Percentiles rank a stretch among this genome's conserved stretches.
phyloP scores from a whole-genome alignment of 2,329 filamentous ascomycete species.

The Aspergillus melleus region DNA sequence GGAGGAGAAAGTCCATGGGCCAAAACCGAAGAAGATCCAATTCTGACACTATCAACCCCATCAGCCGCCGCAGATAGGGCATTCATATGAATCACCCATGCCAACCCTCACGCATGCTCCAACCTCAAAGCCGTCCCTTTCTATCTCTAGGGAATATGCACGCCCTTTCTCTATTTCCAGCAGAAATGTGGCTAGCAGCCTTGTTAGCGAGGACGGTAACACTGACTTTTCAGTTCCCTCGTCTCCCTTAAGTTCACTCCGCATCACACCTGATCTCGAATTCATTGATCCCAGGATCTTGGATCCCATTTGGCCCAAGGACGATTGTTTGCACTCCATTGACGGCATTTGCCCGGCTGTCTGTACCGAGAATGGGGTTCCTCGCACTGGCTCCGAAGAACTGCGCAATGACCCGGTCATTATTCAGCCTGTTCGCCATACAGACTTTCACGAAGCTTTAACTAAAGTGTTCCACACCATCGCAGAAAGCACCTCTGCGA shows the following conservation, averaged over 20 bases:
- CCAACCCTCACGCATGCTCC: neutral
- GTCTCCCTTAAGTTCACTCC: neutral
- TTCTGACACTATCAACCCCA: constrained; percentile 4
- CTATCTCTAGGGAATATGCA: neutral
- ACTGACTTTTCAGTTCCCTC: neutral
- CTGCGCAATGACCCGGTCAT: neutral
- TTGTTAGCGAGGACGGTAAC: neutral
- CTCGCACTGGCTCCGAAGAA: neutral
- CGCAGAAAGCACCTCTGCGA: neutral
- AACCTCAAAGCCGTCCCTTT: neutral
- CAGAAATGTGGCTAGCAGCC: neutral
- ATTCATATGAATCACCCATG: neutral
- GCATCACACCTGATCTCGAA: neutral
- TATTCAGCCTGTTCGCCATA: neutral
- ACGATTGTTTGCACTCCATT: neutral
- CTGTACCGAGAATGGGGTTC: neutral
- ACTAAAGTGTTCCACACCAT: neutral
- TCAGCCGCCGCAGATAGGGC: neutral
- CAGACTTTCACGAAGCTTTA: neutral
- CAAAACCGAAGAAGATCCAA: constrained; percentile 4
- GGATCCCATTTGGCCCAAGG: neutral
- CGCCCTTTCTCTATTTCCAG: neutral
- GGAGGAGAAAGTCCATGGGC: neutral
- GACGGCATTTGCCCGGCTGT: neutral
- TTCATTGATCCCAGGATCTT: constrained; percentile 1